Percentiles rank a stretch among this genome's conserved stretches.
Conservation (phyloP, 768 basidiomycete species). For the Naganishia friedmannii region DNA sequence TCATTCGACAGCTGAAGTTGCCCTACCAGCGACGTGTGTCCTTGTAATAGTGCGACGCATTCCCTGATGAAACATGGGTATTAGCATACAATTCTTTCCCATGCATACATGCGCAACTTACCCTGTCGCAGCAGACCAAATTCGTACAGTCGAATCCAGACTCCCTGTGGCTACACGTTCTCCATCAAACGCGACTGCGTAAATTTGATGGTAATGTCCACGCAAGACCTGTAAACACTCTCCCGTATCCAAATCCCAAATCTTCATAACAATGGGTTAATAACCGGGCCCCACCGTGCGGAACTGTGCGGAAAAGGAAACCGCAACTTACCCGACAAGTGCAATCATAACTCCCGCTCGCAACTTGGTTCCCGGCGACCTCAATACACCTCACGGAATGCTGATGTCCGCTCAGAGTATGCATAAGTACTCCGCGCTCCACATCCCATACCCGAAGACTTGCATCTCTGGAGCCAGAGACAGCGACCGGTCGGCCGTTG, state of each 20-base stretch:
- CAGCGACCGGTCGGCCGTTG: conserved; percentile 79
- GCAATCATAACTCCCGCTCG: conserved; percentile 90
- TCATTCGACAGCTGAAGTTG: conserved; percentile 73
- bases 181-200: conserved; percentile 87
- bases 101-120: conserved; percentile 52
- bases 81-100: neutral
- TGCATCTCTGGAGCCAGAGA: conserved; percentile 82
- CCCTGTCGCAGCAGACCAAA: conserved; percentile 87
- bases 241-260: conserved; percentile 89
- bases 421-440: conserved; percentile 61
- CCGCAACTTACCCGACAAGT: conserved; percentile 66
- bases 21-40: conserved; percentile 88
- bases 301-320: neutral
- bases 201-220: conserved; percentile 85
- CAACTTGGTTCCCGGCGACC: conserved; percentile 74
- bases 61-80: conserved; percentile 55
- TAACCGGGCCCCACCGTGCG: too few relatives aligned
- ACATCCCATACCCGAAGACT: conserved; percentile 92
- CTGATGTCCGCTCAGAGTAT: conserved; percentile 70
- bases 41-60: conserved; percentile 79
- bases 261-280: conserved; percentile 54
- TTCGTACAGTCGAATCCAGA: conserved; percentile 86
- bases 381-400: conserved; percentile 84
- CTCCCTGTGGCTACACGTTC: conserved; percentile 75
- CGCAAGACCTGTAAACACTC: conserved; percentile 74